Percentiles rank a stretch among this genome's conserved stretches.
These are phyloP conservation scores for Fistulifera solaris DNA, from an alignment of 108 stramenopile genomes.

Conservation along the genomic window DNA sequence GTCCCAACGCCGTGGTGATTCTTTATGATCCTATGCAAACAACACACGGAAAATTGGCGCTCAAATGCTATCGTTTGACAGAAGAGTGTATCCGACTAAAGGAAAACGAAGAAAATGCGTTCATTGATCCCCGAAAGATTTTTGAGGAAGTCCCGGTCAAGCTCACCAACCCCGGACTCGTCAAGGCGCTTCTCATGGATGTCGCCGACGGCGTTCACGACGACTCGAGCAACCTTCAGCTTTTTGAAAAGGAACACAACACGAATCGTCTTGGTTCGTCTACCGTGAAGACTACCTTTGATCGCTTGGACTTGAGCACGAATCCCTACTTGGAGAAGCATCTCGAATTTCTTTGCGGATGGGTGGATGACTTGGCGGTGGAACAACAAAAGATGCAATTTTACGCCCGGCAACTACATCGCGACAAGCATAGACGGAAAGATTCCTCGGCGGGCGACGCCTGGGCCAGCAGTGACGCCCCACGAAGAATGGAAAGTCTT, in stretches of 20 bases:
- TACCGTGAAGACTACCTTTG: conserved; percentile 48
- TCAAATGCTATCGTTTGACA: conserved; percentile 91
- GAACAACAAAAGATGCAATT: conserved; percentile 87
- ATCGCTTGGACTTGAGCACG: conserved; percentile 86
- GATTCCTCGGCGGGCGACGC: conserved; percentile 37
- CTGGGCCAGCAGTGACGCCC: conserved; percentile 57
- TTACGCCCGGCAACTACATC: conserved; percentile 57
- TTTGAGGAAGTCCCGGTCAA: conserved; percentile 91
- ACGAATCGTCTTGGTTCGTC: conserved; percentile 1
- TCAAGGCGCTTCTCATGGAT: conserved; percentile 68
- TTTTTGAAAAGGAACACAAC: background rate
- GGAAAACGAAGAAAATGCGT: conserved; percentile 45
- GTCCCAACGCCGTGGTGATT: conserved; percentile 90
- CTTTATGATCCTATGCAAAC: conserved; percentile 97
- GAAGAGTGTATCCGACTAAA: conserved; percentile 77
- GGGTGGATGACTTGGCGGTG: conserved; percentile 91
- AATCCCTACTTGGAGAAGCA: conserved; percentile 94
- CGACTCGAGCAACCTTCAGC: conserved; percentile 1
- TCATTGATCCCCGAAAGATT: conserved; percentile 73
- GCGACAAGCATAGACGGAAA: conserved; percentile 23
- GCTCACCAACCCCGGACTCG: conserved; percentile 81
- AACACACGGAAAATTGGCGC: conserved; percentile 72
- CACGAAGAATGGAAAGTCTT: conserved; percentile 82
- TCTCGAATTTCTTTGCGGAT: conserved; percentile 87
- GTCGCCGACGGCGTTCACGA: conserved; percentile 8